Evolutionary conservation across 2,329 filamentous ascomycete species (phyloP).

Genomic region (Neopestalotiopsis rosae): DNA sequence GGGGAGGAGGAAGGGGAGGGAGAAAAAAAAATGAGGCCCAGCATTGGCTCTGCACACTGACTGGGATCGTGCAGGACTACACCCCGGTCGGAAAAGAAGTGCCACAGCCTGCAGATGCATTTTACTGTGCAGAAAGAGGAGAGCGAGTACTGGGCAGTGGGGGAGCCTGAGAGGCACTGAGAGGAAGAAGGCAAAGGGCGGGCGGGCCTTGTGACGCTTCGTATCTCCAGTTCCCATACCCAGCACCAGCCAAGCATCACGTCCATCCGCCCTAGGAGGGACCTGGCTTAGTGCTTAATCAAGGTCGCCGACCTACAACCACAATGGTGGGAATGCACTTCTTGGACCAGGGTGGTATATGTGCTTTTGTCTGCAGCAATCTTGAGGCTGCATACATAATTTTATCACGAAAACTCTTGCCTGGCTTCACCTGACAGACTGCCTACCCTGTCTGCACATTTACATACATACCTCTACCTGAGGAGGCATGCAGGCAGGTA

Average conservation of each 20-base stretch:
- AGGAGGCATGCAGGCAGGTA: background rate
- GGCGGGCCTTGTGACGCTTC: background rate
- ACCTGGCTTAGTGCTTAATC: conserved; percentile 1
- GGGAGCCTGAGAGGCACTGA: background rate
- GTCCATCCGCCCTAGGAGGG: conserved; percentile 1
- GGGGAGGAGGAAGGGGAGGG: background rate
- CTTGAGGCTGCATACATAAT: conserved; percentile 13
- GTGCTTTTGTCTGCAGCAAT: conserved; percentile 11
- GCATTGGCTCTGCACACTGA: conserved; percentile 8
- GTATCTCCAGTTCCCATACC: background rate
- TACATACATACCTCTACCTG: background rate
- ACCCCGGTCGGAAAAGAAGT: conserved; percentile 7
- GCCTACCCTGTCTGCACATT: background rate
- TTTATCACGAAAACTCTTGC: conserved; percentile 16
- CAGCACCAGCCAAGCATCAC: background rate
- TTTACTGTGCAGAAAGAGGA: background rate
- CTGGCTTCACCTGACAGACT: background rate
- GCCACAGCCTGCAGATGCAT: background rate
- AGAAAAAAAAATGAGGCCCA: conserved; percentile 4
- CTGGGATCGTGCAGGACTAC: conserved; percentile 8
- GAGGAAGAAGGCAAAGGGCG: background rate
- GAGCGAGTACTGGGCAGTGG: background rate
- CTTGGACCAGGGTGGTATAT: background rate
- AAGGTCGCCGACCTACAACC: conserved; percentile 13
- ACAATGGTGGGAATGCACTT: conserved; percentile 12